These are phyloP conservation scores for Nakazawaea peltata DNA, from an alignment of 805 yeast species.

Conservation along the genomic window DNA sequence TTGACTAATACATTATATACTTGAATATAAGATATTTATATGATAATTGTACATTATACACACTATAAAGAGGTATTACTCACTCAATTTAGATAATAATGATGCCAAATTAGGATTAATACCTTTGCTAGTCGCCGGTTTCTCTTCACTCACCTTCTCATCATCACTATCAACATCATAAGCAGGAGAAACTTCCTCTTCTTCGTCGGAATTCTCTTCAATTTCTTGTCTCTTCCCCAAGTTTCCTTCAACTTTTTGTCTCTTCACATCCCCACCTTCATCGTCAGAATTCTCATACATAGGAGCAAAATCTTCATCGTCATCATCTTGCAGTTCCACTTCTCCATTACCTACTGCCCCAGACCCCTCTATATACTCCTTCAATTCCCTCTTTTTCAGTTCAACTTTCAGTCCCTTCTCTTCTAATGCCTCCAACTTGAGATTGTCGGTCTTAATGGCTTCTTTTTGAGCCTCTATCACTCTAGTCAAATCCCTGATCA, in stretches of 20 bases:
- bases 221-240: slow-evolving; percentile 8
- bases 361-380: slow-evolving; percentile 8
- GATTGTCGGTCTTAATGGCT: slow-evolving; percentile 19
- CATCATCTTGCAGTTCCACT: slow-evolving; percentile 12
- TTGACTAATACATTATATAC: no score
- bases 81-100: slow-evolving; percentile 11
- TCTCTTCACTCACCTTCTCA: not conserved
- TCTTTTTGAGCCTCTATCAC: slow-evolving; percentile 22
- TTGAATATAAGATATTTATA: no score
- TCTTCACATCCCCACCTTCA: slow-evolving; percentile 2
- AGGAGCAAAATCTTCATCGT: slow-evolving; percentile 16
- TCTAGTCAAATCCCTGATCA: slow-evolving; percentile 18
- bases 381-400: slow-evolving; percentile 18
- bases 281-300: slow-evolving; percentile 12
- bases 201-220: slow-evolving; percentile 1
- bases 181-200: slow-evolving; percentile 10
- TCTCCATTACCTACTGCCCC: slow-evolving; percentile 3
- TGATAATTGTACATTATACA: no score
- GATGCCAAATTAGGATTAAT: slow-evolving; percentile 13
- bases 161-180: slow-evolving; percentile 13
- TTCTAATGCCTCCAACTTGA: slow-evolving; percentile 14
- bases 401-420: slow-evolving; percentile 13
- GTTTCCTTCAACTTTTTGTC: not conserved
- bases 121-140: not conserved
- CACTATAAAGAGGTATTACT: slow-evolving; percentile 1